Percentiles rank a stretch among this genome's conserved stretches.
Evolutionary conservation across 2,329 filamentous ascomycete genomes (phyloP).

Genomic region (Zymoseptoria brevis): DNA sequence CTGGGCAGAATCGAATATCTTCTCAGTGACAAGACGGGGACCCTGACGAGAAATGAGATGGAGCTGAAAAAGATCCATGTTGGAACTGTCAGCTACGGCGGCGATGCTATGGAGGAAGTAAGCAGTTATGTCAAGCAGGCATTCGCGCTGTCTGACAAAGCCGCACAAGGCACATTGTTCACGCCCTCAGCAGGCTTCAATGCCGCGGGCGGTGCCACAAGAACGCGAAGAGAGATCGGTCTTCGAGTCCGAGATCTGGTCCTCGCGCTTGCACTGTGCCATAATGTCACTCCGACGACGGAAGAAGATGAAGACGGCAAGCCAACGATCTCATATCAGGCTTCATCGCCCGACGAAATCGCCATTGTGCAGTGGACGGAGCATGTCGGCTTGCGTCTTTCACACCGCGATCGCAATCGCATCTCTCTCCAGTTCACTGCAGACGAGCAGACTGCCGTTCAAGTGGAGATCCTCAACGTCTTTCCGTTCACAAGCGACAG

Average conservation of each 20-base stretch:
- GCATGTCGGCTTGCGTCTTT: conserved; percentile 75
- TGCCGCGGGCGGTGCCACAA: conserved; percentile 49
- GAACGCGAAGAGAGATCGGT: conserved; percentile 87
- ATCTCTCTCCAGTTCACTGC: conserved; percentile 76
- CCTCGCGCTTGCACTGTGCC: conserved; percentile 82
- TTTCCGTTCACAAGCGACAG: conserved; percentile 98
- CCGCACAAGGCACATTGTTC: conserved; percentile 44
- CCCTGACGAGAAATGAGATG: conserved; percentile 74
- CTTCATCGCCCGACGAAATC: conserved; percentile 95
- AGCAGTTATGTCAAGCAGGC: conserved; percentile 75
- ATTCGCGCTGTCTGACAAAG: conserved; percentile 48
- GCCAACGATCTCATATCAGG: conserved; percentile 79
- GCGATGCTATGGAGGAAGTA: conserved; percentile 98
- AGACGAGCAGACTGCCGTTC: conserved; percentile 66
- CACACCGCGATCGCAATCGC: conserved; percentile 75
- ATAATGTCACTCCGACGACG: conserved; percentile 89
- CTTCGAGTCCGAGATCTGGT: conserved; percentile 89
- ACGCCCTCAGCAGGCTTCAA: conserved; percentile 67
- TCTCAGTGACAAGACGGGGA: conserved; percentile 96
- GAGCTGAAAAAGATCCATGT: conserved; percentile 98
- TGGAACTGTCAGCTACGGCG: conserved; percentile 94
- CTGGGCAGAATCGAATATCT: conserved; percentile 92
- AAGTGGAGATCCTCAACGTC: conserved; percentile 81
- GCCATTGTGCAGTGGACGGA: conserved; percentile 96
- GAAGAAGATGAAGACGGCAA: conserved; percentile 70